These are phyloP conservation scores for Sarcomyxa edulis DNA, from an alignment of 768 basidiomycete genomes.

Conservation along the genomic window DNA sequence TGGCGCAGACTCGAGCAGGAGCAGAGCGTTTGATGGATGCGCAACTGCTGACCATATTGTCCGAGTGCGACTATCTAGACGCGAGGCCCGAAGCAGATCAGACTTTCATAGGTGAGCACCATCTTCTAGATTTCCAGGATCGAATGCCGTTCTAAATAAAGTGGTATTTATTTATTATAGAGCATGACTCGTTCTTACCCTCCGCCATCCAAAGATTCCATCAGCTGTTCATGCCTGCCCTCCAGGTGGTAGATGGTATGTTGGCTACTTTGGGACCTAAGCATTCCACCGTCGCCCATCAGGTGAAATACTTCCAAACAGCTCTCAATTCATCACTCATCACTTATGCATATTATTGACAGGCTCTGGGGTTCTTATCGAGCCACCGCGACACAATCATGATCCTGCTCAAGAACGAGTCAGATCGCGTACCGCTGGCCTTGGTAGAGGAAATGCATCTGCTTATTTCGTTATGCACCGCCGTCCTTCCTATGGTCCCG, in stretches of 20 bases:
- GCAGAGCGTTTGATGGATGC: slow-evolving; percentile 82
- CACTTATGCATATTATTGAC: not conserved
- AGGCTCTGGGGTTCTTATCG: slow-evolving; percentile 80
- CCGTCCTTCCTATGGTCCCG: slow-evolving; percentile 65
- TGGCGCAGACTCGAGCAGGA: slow-evolving; percentile 78
- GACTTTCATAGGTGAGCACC: slow-evolving; percentile 65
- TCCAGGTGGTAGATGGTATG: slow-evolving; percentile 77
- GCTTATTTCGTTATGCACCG: slow-evolving; percentile 65
- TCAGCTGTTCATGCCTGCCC: slow-evolving; percentile 80
- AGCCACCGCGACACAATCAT: slow-evolving; percentile 81
- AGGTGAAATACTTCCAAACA: slow-evolving; percentile 43
- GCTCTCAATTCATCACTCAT: no score
- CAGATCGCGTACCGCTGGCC: slow-evolving; percentile 53
- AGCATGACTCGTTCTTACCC: slow-evolving; percentile 83
- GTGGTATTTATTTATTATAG: slow-evolving; percentile 30
- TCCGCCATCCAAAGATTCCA: slow-evolving; percentile 87
- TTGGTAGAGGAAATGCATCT: slow-evolving; percentile 78
- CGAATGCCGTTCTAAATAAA: not conserved
- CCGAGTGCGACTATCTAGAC: slow-evolving; percentile 85
- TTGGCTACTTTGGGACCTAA: slow-evolving; percentile 71
- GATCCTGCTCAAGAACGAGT: slow-evolving; percentile 74
- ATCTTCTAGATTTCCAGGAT: not conserved
- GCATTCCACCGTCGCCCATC: slow-evolving; percentile 62
- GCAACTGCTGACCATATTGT: slow-evolving; percentile 66
- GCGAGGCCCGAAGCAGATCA: slow-evolving; percentile 81